phyloP scores from a whole-genome alignment of 2,329 filamentous ascomycete species.

The Apiospora malaysiana region DNA sequence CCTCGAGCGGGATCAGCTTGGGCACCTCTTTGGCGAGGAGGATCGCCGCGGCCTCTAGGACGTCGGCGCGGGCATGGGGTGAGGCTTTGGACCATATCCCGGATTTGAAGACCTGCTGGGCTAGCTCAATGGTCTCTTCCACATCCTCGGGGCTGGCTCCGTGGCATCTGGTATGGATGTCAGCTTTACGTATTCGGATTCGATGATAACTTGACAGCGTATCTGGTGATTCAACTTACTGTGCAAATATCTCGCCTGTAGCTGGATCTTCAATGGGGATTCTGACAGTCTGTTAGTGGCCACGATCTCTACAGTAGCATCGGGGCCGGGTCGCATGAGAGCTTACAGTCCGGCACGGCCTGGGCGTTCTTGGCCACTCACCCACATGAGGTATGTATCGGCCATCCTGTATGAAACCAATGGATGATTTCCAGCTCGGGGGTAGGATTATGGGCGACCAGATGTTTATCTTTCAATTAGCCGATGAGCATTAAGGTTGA shows the following conservation, averaged over 20 bases:
- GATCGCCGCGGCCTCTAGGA: constrained; percentile 64
- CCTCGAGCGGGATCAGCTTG: constrained; percentile 66
- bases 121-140: constrained; percentile 45
- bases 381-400: constrained; percentile 43
- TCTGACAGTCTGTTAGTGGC: constrained; percentile 38
- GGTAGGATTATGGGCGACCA: background rate
- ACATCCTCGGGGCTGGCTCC: constrained; percentile 53
- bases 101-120: constrained; percentile 53
- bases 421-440: background rate
- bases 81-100: constrained; percentile 64
- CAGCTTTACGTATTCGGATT: background rate
- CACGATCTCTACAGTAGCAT: too few relatives aligned
- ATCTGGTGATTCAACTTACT: constrained; percentile 41
- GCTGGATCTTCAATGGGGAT: constrained; percentile 60
- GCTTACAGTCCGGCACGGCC: constrained; percentile 55
- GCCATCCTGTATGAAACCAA: background rate
- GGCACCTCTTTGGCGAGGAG: constrained; percentile 60
- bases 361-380: constrained; percentile 45
- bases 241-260: constrained; percentile 56
- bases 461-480: constrained; percentile 1
- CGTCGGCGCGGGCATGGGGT: constrained; percentile 63
- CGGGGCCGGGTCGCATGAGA: constrained; percentile 17
- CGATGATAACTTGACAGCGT: too few relatives aligned
- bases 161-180: constrained; percentile 47
- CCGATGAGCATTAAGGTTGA: background rate